These are phyloP conservation scores for Macrophomina pseudophaseolina DNA, from an alignment of 2,329 filamentous ascomycete genomes.

Conservation along the genomic window DNA sequence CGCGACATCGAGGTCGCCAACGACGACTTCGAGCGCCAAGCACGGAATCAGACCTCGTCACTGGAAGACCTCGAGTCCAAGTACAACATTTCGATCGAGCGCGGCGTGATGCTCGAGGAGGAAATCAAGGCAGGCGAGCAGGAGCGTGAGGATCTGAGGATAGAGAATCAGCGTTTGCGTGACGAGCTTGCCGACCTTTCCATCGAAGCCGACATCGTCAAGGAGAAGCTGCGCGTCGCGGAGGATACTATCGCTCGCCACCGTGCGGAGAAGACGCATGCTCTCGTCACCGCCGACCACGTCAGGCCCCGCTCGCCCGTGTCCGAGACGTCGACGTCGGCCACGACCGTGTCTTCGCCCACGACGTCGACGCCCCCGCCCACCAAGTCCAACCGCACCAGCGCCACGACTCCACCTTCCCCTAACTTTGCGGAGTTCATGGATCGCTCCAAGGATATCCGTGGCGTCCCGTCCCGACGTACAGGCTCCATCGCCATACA, in stretches of 20 bases:
- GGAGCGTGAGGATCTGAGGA: constrained; percentile 85
- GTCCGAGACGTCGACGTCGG: constrained; percentile 77
- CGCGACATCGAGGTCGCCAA: constrained; percentile 97
- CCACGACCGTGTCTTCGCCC: constrained; percentile 69
- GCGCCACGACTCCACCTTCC: constrained; percentile 75
- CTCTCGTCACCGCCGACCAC: constrained; percentile 55
- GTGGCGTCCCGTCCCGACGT: constrained; percentile 47
- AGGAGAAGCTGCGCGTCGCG: constrained; percentile 86
- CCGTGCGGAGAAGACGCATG: constrained; percentile 57
- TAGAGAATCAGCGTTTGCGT: constrained; percentile 85
- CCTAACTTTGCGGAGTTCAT: constrained; percentile 91
- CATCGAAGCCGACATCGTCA: constrained; percentile 91
- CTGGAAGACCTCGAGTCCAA: constrained; percentile 97
- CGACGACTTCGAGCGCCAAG: constrained; percentile 96
- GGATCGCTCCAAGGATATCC: constrained; percentile 52
- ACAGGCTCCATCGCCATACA: constrained; percentile 55
- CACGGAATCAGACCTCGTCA: constrained; percentile 92
- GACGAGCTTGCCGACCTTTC: constrained; percentile 93
- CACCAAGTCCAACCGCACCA: constrained; percentile 64
- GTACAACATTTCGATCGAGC: constrained; percentile 92
- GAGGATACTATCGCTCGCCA: constrained; percentile 57
- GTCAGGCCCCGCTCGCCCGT: constrained; percentile 68
- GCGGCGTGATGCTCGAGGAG: constrained; percentile 90
- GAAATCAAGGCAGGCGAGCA: constrained; percentile 91
- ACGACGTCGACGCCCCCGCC: constrained; percentile 84